These are phyloP conservation scores for Boletus patriciae DNA, from an alignment of 768 basidiomycete species.

Conservation along the genomic window DNA sequence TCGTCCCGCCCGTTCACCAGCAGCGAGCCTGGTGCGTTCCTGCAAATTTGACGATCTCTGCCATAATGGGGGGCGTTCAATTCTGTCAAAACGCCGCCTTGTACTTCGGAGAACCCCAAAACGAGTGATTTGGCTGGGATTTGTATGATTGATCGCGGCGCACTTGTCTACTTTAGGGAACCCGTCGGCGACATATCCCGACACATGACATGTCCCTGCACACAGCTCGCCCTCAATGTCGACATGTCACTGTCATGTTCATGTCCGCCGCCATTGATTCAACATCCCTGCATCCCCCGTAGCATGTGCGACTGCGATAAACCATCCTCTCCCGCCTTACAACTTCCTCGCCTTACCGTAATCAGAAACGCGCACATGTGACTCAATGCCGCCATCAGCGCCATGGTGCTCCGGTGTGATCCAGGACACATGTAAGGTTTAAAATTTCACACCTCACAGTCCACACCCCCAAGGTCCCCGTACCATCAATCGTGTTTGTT, in stretches of 20 bases:
- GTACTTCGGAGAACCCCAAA: conserved; percentile 28
- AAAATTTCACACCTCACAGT: conserved; percentile 35
- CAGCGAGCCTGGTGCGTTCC: background rate
- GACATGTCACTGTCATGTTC: conserved; percentile 29
- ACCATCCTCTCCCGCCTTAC: conserved; percentile 24
- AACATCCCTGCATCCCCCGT: conserved; percentile 12
- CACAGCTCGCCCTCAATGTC: conserved; percentile 22
- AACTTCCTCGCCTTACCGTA: conserved; percentile 33
- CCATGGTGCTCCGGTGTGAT: conserved; percentile 29
- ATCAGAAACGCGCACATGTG: conserved; percentile 36
- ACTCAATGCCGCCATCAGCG: conserved; percentile 34
- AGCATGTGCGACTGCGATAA: conserved; percentile 21
- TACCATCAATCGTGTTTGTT: conserved; percentile 32
- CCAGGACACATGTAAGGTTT: conserved; percentile 32
- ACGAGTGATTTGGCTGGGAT: conserved; percentile 21
- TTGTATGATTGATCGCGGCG: conserved; percentile 29
- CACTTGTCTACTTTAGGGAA: conserved; percentile 23
- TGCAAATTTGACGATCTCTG: conserved; percentile 28
- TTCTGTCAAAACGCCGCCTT: conserved; percentile 22
- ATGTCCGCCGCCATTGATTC: conserved; percentile 22
- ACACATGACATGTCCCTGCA: conserved; percentile 24
- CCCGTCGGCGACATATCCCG: conserved; percentile 29
- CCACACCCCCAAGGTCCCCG: conserved; percentile 36
- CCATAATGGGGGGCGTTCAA: conserved; percentile 18
- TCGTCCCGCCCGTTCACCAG: background rate